Evolutionary conservation across 2,329 filamentous ascomycete genomes (phyloP).

Genomic region (Hortaea werneckii): DNA sequence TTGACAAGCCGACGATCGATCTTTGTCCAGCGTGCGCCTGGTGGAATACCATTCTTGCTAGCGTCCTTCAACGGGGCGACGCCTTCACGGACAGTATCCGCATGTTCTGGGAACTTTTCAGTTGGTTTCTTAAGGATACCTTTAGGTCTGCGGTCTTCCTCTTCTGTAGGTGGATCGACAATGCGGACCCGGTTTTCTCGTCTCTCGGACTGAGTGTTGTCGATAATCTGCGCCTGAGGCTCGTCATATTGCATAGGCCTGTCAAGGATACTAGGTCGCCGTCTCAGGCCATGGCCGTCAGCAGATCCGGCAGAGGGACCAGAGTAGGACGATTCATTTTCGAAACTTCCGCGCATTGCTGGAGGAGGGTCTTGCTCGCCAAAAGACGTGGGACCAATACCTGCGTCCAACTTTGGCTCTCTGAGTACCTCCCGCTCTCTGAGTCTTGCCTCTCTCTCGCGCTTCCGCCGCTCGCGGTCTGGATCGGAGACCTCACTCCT

Average conservation of each 20-base stretch:
- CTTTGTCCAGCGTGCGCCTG: conserved; percentile 84
- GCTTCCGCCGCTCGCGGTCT: conserved; percentile 22
- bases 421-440: conserved; percentile 15
- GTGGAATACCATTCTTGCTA: conserved; percentile 31
- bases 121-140: conserved; percentile 80
- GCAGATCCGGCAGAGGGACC: conserved; percentile 2
- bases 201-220: conserved; percentile 23
- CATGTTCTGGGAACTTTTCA: conserved; percentile 75
- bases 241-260: conserved; percentile 17
- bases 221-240: conserved; percentile 22
- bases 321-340: conserved; percentile 10
- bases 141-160: conserved; percentile 61
- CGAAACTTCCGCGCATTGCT: conserved; percentile 14
- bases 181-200: conserved; percentile 41
- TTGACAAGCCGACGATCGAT: conserved; percentile 83
- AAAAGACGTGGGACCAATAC: conserved; percentile 6
- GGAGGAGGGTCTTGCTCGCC: conserved; percentile 9
- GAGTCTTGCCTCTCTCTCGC: conserved; percentile 23
- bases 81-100: conserved; percentile 73
- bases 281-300: conserved; percentile 10
- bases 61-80: conserved; percentile 84
- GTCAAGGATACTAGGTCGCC: conserved; percentile 24
- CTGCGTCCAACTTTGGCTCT: conserved; percentile 10
- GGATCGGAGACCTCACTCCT: conserved; percentile 18
- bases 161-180: conserved; percentile 60